Evolutionary conservation across 225 moss, liverwort and hornwort species (phyloP).

Genomic region (Rhytidiadelphus loreus): DNA sequence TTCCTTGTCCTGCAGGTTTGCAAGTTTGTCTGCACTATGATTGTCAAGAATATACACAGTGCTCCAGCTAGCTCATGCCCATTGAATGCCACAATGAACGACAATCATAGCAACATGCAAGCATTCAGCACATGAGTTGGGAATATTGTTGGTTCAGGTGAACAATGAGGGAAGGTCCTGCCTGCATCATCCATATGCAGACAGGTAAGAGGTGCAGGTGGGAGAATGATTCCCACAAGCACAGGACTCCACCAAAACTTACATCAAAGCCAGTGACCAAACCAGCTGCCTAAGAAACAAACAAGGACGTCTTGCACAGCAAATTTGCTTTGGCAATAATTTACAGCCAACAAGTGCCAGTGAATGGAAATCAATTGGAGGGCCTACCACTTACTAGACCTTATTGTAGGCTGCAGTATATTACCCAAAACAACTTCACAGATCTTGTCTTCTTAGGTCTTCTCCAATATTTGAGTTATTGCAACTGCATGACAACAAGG

Average conservation of each 20-base stretch:
- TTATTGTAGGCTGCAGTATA: neutral
- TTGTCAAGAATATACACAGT: neutral
- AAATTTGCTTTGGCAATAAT: neutral
- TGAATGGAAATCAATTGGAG: neutral
- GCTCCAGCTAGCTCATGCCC: neutral
- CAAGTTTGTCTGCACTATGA: neutral
- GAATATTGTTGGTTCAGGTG: neutral
- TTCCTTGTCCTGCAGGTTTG: neutral
- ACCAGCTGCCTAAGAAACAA: neutral
- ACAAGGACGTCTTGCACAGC: neutral
- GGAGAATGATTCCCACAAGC: neutral
- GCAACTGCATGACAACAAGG: neutral
- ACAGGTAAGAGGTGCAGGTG: neutral
- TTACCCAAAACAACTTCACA: neutral
- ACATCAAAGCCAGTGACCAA: neutral
- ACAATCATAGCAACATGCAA: conserved; percentile 2
- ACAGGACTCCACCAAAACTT: neutral
- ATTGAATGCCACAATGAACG: neutral
- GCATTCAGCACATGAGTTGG: neutral
- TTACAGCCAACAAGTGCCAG: neutral
- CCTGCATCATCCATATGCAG: neutral
- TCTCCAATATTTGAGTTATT: neutral
- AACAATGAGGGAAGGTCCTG: neutral
- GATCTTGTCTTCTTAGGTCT: neutral
- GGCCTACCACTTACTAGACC: too few species aligned